Conservation (phyloP, 169 alveolate genomes). For the Cryptosporidium viatorum region DNA sequence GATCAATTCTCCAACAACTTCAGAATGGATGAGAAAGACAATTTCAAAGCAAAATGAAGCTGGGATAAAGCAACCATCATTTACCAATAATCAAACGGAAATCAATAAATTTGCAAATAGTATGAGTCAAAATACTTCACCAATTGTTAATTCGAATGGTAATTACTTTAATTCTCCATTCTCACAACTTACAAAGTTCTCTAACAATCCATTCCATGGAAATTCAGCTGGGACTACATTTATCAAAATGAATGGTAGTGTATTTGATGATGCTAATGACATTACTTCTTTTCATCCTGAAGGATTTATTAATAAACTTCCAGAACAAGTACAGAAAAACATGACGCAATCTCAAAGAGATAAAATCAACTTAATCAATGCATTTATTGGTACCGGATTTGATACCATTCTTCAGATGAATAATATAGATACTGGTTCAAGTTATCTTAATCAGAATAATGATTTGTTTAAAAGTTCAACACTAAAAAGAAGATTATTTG, state of each 20-base stretch:
- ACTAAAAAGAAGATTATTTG: conserved; percentile 44
- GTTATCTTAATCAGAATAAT: background rate
- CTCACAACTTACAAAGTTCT: conserved; percentile 33
- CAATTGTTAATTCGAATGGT: background rate
- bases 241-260: conserved; percentile 62
- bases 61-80: conserved; percentile 4
- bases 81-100: background rate
- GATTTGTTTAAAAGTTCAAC: background rate
- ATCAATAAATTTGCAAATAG: background rate
- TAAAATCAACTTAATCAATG: conserved; percentile 59
- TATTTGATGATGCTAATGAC: conserved; percentile 64
- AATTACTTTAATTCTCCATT: conserved; percentile 43
- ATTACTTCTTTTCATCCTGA: conserved; percentile 66
- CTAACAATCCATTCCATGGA: conserved; percentile 44
- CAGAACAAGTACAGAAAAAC: conserved; percentile 42
- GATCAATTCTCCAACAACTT: conserved; percentile 49
- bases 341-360: conserved; percentile 69
- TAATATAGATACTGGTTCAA: background rate
- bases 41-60: conserved; percentile 34
- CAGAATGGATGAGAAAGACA: conserved; percentile 74
- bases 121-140: background rate
- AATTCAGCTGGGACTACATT: conserved; percentile 23
- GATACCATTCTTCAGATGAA: conserved; percentile 64
- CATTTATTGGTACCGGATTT: conserved; percentile 73
- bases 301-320: conserved; percentile 39